Evolutionary conservation across 495 filamentous ascomycete species (phyloP), one percentile per base, ranked within the genome.

Genomic region (Neurospora pannonica): DNA sequence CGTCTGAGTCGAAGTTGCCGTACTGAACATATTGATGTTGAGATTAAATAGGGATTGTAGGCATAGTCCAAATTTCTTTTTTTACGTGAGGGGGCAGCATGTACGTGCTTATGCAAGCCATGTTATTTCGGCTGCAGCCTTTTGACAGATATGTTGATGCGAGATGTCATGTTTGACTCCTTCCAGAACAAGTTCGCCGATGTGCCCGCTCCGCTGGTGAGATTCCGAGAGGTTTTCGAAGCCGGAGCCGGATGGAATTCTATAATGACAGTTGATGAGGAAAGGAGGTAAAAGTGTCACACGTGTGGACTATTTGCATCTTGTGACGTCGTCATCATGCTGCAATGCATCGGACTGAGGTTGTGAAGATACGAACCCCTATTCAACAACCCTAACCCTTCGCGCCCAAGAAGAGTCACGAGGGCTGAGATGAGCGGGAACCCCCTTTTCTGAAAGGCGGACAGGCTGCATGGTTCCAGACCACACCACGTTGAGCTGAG

Each of bases 1-100:
- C 71, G 62, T 80, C 75, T 21, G 77, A 80, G n/a, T 80, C 77
- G 5, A 75, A 73, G 46, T 74, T 82, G 46, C 73, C 79, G 2
- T 81, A 79, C 54, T 71, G 10, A 71, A 15, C 3, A 43, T 71
- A 71, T 37, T 1, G 11, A 60, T 43, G 17, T 42, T 71, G 54
- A 67, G 2, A 5, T 34, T 10, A 34, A 13, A 67, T 9, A 67
- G 54, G 7, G 28, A 67, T 19, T 54, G 54, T 67, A 34, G 28
- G 28, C 54, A 19, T 19, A 34, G n/a, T 6, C 19, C n/a, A n/a
- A n/a, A n/a, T n/a, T n/a, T n/a, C n/a, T 43, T 5, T 6, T 43
- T 43, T 6, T 37, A n/a, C 5, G 19, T 43, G 42, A 15, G 17
- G 6, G 42, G 15, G 19, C 42, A 43, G 19, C 5, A 43, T n/a